These are phyloP conservation scores for Rhododendron molle DNA, from an alignment of 148 eudicot genomes.

Conservation along the genomic window DNA sequence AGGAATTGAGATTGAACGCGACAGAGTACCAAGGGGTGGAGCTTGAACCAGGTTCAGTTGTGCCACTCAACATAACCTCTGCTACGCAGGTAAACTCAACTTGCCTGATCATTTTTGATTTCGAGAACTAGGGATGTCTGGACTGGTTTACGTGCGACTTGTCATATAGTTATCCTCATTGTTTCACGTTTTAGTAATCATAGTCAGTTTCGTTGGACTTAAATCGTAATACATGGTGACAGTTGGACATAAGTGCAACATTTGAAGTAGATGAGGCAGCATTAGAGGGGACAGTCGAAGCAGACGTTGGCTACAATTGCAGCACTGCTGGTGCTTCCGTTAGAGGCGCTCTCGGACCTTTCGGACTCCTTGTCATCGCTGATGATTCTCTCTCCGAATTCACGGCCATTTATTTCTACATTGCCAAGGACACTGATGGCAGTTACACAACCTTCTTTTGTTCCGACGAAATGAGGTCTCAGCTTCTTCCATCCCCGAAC, in stretches of 20 bases:
- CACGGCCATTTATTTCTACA: slow-evolving; percentile 79
- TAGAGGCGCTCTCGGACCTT: slow-evolving; percentile 77
- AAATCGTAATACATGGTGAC: neutral
- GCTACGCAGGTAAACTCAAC: slow-evolving; percentile 55
- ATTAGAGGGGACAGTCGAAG: slow-evolving; percentile 40
- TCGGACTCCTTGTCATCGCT: slow-evolving; percentile 75
- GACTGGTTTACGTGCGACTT: neutral
- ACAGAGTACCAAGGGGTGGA: slow-evolving; percentile 25
- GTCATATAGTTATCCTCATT: neutral
- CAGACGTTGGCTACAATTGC: slow-evolving; percentile 61
- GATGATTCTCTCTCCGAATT: slow-evolving; percentile 63
- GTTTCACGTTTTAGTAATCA: too few species aligned
- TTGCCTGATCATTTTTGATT: too few species aligned
- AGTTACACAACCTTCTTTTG: slow-evolving; percentile 59
- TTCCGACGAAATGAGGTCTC: slow-evolving; percentile 70
- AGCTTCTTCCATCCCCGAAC: neutral
- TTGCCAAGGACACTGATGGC: slow-evolving; percentile 60
- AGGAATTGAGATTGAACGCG: slow-evolving; percentile 45
- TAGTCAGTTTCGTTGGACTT: neutral
- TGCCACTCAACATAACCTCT: slow-evolving; percentile 49
- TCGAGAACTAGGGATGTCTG: neutral
- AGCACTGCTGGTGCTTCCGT: slow-evolving; percentile 36
- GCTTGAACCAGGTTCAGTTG: slow-evolving; percentile 59
- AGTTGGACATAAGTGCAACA: slow-evolving; percentile 71
- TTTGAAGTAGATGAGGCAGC: slow-evolving; percentile 53